A percentile compares a stretch with the other conserved stretches of the same genome.
These are phyloP conservation scores for Lactifluus echinatus DNA, from an alignment of 768 basidiomycete genomes.

Conservation along the genomic window DNA sequence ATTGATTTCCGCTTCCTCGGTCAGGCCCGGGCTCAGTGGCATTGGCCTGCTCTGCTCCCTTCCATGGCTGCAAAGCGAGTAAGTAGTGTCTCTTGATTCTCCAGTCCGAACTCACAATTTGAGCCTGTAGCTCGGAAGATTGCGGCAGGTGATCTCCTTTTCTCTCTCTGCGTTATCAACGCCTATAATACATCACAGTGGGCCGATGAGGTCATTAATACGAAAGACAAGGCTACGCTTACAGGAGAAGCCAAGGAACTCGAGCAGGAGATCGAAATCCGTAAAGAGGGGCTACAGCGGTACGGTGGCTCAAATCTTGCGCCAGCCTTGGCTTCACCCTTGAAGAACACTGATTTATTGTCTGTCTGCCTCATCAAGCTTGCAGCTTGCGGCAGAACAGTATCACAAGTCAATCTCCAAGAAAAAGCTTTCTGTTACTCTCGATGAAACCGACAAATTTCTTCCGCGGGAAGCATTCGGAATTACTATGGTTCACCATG, in stretches of 20 bases:
- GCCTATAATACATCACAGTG: constrained; percentile 40
- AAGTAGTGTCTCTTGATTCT: not conserved
- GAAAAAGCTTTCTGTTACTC: constrained; percentile 29
- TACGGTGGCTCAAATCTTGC: constrained; percentile 30
- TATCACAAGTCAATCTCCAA: constrained; percentile 19
- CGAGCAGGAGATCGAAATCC: constrained; percentile 76
- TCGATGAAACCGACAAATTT: constrained; percentile 30
- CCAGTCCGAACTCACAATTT: not conserved
- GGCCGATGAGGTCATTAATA: constrained; percentile 84
- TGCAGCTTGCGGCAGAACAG: constrained; percentile 18
- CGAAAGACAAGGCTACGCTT: constrained; percentile 69
- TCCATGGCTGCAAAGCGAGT: constrained; percentile 17
- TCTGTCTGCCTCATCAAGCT: not conserved
- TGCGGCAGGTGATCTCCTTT: constrained; percentile 51
- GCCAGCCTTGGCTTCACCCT: not conserved
- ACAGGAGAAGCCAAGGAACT: constrained; percentile 75
- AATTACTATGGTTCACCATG: constrained; percentile 35
- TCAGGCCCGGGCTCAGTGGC: no score
- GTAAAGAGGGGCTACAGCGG: constrained; percentile 66
- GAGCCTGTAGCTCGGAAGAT: constrained; percentile 53
- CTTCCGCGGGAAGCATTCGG: constrained; percentile 35
- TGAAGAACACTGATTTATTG: not conserved
- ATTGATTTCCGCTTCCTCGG: no score
- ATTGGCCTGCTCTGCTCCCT: not conserved
- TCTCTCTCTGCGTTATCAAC: constrained; percentile 2